A percentile compares a stretch with the other conserved stretches of the same genome.
These are phyloP conservation scores for Delonix regia DNA, from an alignment of 306 rosid genomes.

Conservation along the genomic window DNA sequence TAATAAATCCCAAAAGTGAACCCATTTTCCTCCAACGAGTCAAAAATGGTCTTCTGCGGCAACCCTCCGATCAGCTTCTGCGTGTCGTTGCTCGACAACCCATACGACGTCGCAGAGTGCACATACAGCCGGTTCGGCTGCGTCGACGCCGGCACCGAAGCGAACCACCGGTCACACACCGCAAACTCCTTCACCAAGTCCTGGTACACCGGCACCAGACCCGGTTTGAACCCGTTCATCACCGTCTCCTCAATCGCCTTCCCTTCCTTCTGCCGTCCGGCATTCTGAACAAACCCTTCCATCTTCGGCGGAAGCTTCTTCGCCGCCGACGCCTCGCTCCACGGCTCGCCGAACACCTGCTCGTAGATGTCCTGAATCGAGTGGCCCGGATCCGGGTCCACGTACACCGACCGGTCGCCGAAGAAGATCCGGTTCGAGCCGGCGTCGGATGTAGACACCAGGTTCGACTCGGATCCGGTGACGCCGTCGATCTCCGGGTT, in stretches of 20 bases:
- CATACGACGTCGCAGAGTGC: slow-evolving; percentile 85
- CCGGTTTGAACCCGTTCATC: slow-evolving; percentile 76
- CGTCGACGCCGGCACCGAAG: slow-evolving; percentile 71
- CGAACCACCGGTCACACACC: slow-evolving; percentile 83
- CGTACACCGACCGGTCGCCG: slow-evolving; percentile 47
- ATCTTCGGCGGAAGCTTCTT: slow-evolving; percentile 51
- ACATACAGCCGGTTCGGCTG: slow-evolving; percentile 81
- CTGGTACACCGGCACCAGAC: slow-evolving; percentile 51
- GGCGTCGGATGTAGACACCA: slow-evolving; percentile 51
- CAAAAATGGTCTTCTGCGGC: slow-evolving; percentile 88
- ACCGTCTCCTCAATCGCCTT: slow-evolving; percentile 59
- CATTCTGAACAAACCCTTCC: slow-evolving; percentile 76
- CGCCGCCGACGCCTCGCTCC: slow-evolving; percentile 58
- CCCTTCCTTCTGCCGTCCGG: slow-evolving; percentile 41
- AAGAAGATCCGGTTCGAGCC: slow-evolving; percentile 46
- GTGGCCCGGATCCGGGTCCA: slow-evolving; percentile 84
- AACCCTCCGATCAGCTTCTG: slow-evolving; percentile 56
- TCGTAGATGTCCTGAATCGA: slow-evolving; percentile 73
- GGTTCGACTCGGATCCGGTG: slow-evolving; percentile 56
- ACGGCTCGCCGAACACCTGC: slow-evolving; percentile 78
- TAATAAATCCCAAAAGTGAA: slow-evolving; percentile 72
- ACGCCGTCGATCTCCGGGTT: slow-evolving; percentile 76
- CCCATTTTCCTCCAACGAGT: slow-evolving; percentile 69
- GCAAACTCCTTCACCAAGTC: slow-evolving; percentile 70
- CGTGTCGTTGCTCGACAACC: slow-evolving; percentile 58